A percentile compares a stretch with the other conserved stretches of the same genome.
phyloP scores from a whole-genome alignment of 176 grass and related monocot species.

The Carex cristatella region DNA sequence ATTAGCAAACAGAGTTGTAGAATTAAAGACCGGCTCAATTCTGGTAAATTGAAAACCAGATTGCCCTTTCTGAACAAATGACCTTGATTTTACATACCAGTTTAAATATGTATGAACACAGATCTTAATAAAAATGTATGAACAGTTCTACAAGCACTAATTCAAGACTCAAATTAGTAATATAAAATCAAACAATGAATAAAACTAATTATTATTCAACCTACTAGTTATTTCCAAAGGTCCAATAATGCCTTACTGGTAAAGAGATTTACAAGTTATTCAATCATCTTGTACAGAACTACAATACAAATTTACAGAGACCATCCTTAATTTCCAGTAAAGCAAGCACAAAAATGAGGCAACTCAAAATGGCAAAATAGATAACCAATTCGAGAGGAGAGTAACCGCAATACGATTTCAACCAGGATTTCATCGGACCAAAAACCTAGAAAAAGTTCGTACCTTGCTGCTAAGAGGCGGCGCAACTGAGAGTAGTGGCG shows the following conservation, averaged over 20 bases:
- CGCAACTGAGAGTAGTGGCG: too few relatives aligned
- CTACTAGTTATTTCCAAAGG: neutral
- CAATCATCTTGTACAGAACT: neutral
- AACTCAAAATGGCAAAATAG: too few relatives aligned
- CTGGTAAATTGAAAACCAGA: constrained; percentile 31
- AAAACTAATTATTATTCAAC: neutral
- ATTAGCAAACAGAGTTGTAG: too few relatives aligned
- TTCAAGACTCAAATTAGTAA: neutral
- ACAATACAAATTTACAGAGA: too few relatives aligned
- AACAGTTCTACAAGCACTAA: neutral
- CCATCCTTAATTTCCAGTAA: too few relatives aligned
- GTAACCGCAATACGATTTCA: too few relatives aligned
- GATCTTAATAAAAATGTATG: too few relatives aligned
- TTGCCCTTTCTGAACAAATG: neutral
- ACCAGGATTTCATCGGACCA: too few relatives aligned
- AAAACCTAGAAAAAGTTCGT: too few relatives aligned
- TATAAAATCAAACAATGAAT: neutral
- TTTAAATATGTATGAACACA: neutral
- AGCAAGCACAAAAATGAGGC: too few relatives aligned
- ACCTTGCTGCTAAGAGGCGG: too few relatives aligned
- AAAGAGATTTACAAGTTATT: neutral
- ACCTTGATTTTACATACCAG: neutral
- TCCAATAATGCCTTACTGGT: neutral
- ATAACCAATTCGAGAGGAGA: too few relatives aligned
- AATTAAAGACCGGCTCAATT: constrained; percentile 34